These are phyloP conservation scores for Aspergillus viridinutans DNA, from an alignment of 2,329 filamentous ascomycete genomes.

Conservation along the genomic window DNA sequence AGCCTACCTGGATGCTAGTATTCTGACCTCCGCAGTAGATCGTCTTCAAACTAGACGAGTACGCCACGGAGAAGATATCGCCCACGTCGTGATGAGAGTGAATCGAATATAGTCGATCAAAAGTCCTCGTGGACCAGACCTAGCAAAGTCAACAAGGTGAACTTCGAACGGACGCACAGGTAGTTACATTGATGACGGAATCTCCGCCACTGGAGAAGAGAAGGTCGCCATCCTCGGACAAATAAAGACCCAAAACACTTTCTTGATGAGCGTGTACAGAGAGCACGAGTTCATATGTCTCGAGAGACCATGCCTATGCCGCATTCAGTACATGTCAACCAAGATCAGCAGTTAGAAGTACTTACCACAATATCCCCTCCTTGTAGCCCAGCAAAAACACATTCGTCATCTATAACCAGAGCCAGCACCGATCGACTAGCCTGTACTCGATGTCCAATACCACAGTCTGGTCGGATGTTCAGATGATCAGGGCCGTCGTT, in stretches of 20 bases:
- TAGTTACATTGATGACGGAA: conserved; percentile 73
- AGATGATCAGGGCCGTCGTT: conserved; percentile 17
- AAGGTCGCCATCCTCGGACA: conserved; percentile 69
- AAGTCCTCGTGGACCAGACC: conserved; percentile 76
- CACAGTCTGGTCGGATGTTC: conserved; percentile 29
- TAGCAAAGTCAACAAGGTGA: conserved; percentile 21
- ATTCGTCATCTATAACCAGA: conserved; percentile 72
- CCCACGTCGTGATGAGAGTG: conserved; percentile 93
- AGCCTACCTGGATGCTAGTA: conserved; percentile 70
- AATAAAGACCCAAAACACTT: conserved; percentile 78
- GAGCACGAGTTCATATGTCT: conserved; percentile 75
- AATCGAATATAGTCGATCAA: conserved; percentile 78
- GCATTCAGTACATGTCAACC: conserved; percentile 10
- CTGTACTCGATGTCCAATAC: conserved; percentile 40
- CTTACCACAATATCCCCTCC: conserved; percentile 80
- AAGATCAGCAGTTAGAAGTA: conserved; percentile 4
- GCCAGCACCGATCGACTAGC: conserved; percentile 56
- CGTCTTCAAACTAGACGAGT: conserved; percentile 72
- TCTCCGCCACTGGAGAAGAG: conserved; percentile 93
- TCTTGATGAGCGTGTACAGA: conserved; percentile 86
- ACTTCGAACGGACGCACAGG: neutral
- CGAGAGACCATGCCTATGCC: conserved; percentile 72
- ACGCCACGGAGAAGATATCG: conserved; percentile 92
- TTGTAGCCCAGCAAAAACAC: conserved; percentile 88
- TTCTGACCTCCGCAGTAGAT: conserved; percentile 93